Evolutionary conservation across 768 basidiomycete species (phyloP).

Genomic region (Lepiota brunneoincarnata): DNA sequence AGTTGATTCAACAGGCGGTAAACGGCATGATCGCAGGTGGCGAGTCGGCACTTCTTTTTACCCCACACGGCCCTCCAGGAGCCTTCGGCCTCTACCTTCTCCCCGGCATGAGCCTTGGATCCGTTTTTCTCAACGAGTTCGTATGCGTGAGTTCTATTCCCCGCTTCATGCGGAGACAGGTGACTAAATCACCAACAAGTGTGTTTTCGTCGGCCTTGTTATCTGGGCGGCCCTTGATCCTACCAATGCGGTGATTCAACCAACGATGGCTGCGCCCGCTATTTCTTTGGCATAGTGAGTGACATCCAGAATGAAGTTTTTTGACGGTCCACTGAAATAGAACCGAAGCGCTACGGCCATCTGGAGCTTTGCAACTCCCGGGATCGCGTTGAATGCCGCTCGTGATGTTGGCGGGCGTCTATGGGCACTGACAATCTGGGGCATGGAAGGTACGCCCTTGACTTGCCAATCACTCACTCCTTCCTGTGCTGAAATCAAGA

Average conservation of each 20-base stretch:
- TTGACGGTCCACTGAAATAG: neutral
- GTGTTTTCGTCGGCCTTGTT: constrained; percentile 44
- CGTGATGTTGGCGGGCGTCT: constrained; percentile 68
- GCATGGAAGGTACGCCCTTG: constrained; percentile 32
- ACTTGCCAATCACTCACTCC: neutral
- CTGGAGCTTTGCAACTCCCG: constrained; percentile 50
- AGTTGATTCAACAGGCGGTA: constrained; percentile 38
- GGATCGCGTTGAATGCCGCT: constrained; percentile 63
- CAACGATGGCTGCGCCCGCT: constrained; percentile 46
- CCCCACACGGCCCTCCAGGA: constrained; percentile 45
- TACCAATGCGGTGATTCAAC: constrained; percentile 56
- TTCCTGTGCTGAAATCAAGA: constrained; percentile 1
- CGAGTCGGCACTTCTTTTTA: constrained; percentile 25
- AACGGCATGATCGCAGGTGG: constrained; percentile 22
- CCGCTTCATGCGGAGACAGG: neutral
- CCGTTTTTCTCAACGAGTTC: constrained; percentile 55
- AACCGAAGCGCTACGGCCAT: constrained; percentile 47
- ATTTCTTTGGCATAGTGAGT: constrained; percentile 61
- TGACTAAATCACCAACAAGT: constrained; percentile 16
- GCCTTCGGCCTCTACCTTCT: constrained; percentile 50
- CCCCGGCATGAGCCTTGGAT: constrained; percentile 42
- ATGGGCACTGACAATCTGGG: constrained; percentile 63
- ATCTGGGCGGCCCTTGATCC: constrained; percentile 57
- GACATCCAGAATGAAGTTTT: neutral
- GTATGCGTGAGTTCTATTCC: constrained; percentile 38